A percentile compares a stretch with the other conserved stretches of the same genome.
Evolutionary conservation across 2,329 filamentous ascomycete species (phyloP).

Genomic region (Xylaria digitata): DNA sequence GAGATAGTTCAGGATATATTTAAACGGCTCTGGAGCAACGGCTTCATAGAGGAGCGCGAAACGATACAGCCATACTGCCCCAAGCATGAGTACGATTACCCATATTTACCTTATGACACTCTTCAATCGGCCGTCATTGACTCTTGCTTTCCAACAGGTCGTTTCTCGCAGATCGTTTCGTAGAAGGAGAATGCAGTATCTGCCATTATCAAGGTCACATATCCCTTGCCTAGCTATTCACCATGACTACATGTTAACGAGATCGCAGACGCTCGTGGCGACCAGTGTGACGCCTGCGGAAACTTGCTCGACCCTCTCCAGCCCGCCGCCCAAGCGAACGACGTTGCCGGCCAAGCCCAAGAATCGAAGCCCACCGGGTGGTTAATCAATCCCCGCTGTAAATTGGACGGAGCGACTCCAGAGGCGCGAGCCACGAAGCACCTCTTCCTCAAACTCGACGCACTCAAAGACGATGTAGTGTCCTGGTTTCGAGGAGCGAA

Average conservation of each 20-base stretch:
- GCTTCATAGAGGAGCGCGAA: constrained; percentile 85
- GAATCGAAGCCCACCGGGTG: constrained; percentile 55
- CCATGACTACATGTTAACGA: not conserved
- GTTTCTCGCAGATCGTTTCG: constrained; percentile 85
- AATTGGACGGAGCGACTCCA: constrained; percentile 86
- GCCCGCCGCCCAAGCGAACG: constrained; percentile 52
- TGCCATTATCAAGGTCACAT: constrained; percentile 56
- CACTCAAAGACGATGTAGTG: constrained; percentile 80
- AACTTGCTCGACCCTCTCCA: constrained; percentile 77
- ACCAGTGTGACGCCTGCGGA: constrained; percentile 75
- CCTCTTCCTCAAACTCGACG: constrained; percentile 87
- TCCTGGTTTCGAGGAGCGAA: constrained; percentile 77
- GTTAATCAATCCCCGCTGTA: constrained; percentile 68
- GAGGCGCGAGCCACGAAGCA: constrained; percentile 87
- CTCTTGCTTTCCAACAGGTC: constrained; percentile 49
- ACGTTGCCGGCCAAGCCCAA: constrained; percentile 41
- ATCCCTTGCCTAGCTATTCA: not conserved
- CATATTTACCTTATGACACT: not conserved
- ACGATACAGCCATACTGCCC: constrained; percentile 94
- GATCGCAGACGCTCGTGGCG: constrained; percentile 18
- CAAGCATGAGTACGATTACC: constrained; percentile 61
- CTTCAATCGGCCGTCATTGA: not conserved
- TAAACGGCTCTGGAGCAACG: constrained; percentile 85
- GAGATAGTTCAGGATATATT: constrained; percentile 95
- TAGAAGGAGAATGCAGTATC: constrained; percentile 51